Percentiles rank a stretch among this genome's conserved stretches.
phyloP scores from a whole-genome alignment of 2,329 filamentous ascomycete species.

The Macrophomina pseudophaseolina region DNA sequence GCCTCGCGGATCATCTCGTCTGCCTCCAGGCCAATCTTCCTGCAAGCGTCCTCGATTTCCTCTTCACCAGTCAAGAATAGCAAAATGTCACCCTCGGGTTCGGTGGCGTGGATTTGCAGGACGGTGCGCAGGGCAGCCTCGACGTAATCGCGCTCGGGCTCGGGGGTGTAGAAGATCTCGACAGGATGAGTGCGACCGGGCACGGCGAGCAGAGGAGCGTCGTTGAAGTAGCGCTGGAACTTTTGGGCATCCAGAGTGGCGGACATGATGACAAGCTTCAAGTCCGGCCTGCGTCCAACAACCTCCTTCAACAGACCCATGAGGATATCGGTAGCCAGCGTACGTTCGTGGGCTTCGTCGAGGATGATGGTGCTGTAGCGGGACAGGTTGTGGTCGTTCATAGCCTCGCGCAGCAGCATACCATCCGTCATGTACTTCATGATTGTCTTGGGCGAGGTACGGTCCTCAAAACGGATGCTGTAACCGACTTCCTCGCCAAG shows the following conservation, averaged over 20 bases:
- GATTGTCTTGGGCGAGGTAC: constrained; percentile 81
- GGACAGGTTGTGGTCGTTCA: constrained; percentile 86
- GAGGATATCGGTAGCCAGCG: constrained; percentile 92
- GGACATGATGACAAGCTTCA: constrained; percentile 95
- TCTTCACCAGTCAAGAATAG: constrained; percentile 97
- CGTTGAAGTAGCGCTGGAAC: constrained; percentile 96
- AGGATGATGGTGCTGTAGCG: constrained; percentile 97
- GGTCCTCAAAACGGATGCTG: constrained; percentile 96
- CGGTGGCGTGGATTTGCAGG: constrained; percentile 92
- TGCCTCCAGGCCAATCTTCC: constrained; percentile 87
- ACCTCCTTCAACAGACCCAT: constrained; percentile 96
- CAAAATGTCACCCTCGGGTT: constrained; percentile 89
- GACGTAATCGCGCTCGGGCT: constrained; percentile 95
- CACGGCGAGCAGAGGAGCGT: constrained; percentile 90
- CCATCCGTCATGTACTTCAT: constrained; percentile 99
- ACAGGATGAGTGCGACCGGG: constrained; percentile 95
- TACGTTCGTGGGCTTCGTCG: constrained; percentile 97
- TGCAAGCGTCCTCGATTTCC: constrained; percentile 94
- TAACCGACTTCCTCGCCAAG: constrained; percentile 95
- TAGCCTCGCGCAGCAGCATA: constrained; percentile 94
- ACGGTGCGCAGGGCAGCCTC: constrained; percentile 95
- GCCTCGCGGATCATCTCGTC: constrained; percentile 93
- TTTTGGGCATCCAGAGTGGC: constrained; percentile 97
- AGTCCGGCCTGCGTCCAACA: constrained; percentile 78
- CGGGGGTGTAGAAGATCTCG: constrained; percentile 97